Percentiles rank a stretch among this genome's conserved stretches.
Evolutionary conservation across 2,329 filamentous ascomycete genomes (phyloP).

Genomic region (Corinectria fuckeliana): DNA sequence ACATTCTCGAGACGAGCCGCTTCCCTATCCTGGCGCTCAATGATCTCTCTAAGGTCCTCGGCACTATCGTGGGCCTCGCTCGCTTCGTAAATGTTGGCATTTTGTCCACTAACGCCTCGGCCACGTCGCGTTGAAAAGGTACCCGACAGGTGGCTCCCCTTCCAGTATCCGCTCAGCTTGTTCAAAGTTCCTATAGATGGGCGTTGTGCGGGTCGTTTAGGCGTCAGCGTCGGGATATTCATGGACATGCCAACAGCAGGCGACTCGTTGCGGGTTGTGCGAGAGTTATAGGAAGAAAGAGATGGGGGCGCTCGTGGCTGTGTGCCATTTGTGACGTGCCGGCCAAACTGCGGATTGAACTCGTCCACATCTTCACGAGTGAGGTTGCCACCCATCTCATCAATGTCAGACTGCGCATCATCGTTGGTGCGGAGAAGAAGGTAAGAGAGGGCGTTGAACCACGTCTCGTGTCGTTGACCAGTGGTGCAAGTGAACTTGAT

Average conservation of each 20-base stretch:
- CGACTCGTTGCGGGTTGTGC: constrained; percentile 70
- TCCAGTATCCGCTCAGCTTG: constrained; percentile 67
- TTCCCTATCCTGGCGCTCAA: constrained; percentile 79
- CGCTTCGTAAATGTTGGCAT: constrained; percentile 63
- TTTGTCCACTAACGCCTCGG: constrained; percentile 54
- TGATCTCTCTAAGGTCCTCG: constrained; percentile 81
- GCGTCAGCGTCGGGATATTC: constrained; percentile 63
- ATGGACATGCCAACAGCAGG: constrained; percentile 59
- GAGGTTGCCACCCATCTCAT: constrained; percentile 64
- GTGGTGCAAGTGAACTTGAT: constrained; percentile 96
- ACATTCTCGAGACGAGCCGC: constrained; percentile 90
- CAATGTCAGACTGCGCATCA: constrained; percentile 66
- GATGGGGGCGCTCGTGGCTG: constrained; percentile 67
- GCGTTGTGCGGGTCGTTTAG: constrained; percentile 50
- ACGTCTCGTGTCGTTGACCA: constrained; percentile 93
- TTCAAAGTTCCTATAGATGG: constrained; percentile 57
- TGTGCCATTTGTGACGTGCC: constrained; percentile 43
- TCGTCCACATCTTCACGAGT: constrained; percentile 73
- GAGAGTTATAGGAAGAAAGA: constrained; percentile 81
- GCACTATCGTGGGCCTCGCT: constrained; percentile 76
- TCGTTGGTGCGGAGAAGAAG: constrained; percentile 78
- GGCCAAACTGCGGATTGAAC: constrained; percentile 74
- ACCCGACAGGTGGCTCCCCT: constrained; percentile 52
- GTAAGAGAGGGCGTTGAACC: constrained; percentile 97
- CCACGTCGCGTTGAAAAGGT: constrained; percentile 62